Conservation (phyloP, 495 filamentous ascomycete genomes). For the Penicillium goetzii region DNA sequence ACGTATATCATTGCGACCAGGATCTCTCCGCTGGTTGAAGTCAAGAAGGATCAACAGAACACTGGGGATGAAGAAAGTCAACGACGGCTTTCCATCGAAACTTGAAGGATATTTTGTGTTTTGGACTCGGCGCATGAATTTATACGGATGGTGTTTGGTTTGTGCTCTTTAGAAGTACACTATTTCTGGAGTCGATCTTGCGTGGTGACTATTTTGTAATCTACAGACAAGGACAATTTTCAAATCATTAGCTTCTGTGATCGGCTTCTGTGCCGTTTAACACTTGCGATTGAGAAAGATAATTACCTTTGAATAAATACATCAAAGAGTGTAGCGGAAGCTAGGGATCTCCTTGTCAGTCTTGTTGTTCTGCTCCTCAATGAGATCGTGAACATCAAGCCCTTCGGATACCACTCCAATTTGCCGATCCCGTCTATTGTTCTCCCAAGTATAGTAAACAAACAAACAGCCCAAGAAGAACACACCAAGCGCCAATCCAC, state of each 20-base stretch:
- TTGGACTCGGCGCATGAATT: too few species aligned
- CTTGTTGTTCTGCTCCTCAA: slow-evolving; percentile 6
- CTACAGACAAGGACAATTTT: too few species aligned
- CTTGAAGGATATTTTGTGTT: neutral
- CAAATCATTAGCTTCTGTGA: neutral
- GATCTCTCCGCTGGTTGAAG: neutral
- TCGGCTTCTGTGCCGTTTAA: neutral
- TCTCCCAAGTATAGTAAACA: slow-evolving; percentile 16
- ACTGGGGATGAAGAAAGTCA: neutral
- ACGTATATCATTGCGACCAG: neutral
- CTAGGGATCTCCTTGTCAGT: slow-evolving; percentile 12
- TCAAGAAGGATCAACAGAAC: neutral
- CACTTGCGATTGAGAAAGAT: too few species aligned
- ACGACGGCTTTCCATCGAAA: neutral
- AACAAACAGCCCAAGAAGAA: slow-evolving; percentile 12
- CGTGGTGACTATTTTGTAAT: too few species aligned
- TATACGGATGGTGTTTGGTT: neutral
- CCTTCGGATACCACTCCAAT: neutral
- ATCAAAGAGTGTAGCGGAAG: slow-evolving; percentile 13
- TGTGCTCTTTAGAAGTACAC: too few species aligned
- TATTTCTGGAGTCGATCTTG: neutral
- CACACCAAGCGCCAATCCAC: slow-evolving; percentile 13
- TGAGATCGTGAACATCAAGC: neutral
- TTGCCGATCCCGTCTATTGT: slow-evolving; percentile 12
- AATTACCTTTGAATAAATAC: neutral